Percentiles rank a stretch among this genome's conserved stretches.
Conservation (phyloP, 2,329 filamentous ascomycete species). For the Verticillium isaacii region DNA sequence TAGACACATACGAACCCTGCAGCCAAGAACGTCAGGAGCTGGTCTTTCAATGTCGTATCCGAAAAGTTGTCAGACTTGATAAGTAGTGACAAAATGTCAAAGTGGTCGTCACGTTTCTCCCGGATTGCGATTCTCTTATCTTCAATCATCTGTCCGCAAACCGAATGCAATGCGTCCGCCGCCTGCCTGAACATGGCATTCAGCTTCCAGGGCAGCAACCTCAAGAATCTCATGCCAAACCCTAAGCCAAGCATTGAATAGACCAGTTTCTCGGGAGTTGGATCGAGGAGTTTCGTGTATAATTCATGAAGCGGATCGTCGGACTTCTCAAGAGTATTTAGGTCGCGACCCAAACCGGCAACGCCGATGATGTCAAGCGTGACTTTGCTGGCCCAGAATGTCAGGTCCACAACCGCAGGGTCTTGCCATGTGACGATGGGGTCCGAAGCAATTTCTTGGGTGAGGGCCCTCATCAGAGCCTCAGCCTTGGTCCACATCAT, state of each 20-base stretch:
- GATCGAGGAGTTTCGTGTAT: constrained; percentile 40
- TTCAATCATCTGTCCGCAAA: constrained; percentile 39
- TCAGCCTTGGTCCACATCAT: constrained; percentile 60
- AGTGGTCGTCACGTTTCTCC: constrained; percentile 37
- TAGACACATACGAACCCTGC: constrained; percentile 36
- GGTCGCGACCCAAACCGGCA: constrained; percentile 51
- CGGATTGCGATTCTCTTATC: constrained; percentile 43
- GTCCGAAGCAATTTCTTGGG: constrained; percentile 29
- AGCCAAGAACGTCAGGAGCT: constrained; percentile 51
- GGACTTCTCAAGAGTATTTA: constrained; percentile 35
- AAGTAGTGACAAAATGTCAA: constrained; percentile 60
- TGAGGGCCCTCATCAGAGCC: constrained; percentile 28
- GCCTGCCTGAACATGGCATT: constrained; percentile 32
- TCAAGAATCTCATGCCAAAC: constrained; percentile 24
- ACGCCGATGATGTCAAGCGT: constrained; percentile 58
- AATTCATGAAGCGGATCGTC: constrained; percentile 36
- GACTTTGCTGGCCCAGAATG: constrained; percentile 45
- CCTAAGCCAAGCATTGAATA: constrained; percentile 35
- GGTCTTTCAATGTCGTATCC: constrained; percentile 46
- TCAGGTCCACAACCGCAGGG: constrained; percentile 25
- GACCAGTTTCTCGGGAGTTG: constrained; percentile 38
- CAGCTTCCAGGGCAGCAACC: constrained; percentile 39
- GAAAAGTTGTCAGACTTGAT: constrained; percentile 48
- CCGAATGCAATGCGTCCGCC: constrained; percentile 27
- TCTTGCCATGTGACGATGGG: not conserved